Conservation (phyloP, 176 grass and related monocot genomes). For the Alopecurus myosuroides region DNA sequence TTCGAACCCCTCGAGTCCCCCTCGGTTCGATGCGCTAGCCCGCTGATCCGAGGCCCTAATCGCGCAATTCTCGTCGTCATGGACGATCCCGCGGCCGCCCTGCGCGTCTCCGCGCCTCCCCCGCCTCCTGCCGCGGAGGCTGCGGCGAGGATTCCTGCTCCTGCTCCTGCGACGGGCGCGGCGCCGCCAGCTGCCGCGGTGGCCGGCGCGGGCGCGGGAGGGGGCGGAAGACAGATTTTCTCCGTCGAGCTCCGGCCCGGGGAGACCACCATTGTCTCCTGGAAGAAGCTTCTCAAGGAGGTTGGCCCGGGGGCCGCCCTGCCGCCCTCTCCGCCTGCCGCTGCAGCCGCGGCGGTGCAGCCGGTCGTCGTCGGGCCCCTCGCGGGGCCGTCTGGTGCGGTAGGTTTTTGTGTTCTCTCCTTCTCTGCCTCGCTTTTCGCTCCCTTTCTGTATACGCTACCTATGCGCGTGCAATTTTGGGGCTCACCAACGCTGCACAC, state of each 20-base stretch:
- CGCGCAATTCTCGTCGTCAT: not conserved
- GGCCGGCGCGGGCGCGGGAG: not conserved
- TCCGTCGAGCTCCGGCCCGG: constrained; percentile 52
- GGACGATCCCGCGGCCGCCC: constrained; percentile 14
- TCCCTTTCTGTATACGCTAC: not conserved
- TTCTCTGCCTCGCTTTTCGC: not conserved
- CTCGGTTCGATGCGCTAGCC: constrained; percentile 18
- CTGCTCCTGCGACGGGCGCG: not conserved
- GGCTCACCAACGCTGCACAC: not conserved
- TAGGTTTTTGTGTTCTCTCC: constrained; percentile 15
- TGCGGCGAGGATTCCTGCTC: not conserved
- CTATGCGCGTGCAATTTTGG: not conserved
- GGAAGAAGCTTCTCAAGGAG: constrained; percentile 67
- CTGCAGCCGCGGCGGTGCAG: not conserved
- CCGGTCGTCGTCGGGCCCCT: not conserved
- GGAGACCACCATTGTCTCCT: constrained; percentile 83
- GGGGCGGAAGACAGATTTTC: constrained; percentile 37
- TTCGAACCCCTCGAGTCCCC: not conserved
- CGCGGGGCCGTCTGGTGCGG: constrained; percentile 25
- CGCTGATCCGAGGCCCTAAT: not conserved
- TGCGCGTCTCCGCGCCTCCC: not conserved
- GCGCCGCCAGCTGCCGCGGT: not conserved
- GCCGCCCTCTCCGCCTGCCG: not conserved
- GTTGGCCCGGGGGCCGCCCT: not conserved
- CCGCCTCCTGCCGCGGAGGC: not conserved